phyloP scores from a whole-genome alignment of 1,284 basidiomycete genomes.

The Ceratobasidium theobromae region DNA sequence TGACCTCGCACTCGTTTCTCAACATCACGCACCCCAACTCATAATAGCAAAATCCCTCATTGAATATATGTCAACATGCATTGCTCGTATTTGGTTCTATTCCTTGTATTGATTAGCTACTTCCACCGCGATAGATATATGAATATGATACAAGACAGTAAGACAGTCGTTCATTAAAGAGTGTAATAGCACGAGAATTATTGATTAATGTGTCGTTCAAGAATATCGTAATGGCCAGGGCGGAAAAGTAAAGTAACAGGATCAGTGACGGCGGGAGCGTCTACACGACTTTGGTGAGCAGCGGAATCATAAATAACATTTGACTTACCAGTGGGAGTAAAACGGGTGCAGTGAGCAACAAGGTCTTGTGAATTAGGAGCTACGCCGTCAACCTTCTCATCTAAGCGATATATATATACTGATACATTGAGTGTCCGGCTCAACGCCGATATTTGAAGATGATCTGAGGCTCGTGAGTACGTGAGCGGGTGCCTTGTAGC shows the following conservation, averaged over 20 bases:
- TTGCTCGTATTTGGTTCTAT: background rate
- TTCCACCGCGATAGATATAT: background rate
- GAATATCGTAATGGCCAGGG: conserved; percentile 28
- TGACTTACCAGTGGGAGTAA: conserved; percentile 18
- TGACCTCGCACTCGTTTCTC: background rate
- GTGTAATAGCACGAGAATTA: background rate
- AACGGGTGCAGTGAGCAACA: conserved; percentile 4
- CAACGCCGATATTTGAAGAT: conserved; percentile 25
- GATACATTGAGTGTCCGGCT: conserved; percentile 19
- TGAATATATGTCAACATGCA: background rate
- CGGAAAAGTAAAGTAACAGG: conserved; percentile 23
- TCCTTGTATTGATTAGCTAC: background rate
- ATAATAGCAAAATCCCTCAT: background rate
- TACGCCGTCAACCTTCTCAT: conserved; percentile 5
- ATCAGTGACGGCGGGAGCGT: background rate
- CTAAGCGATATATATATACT: conserved; percentile 21
- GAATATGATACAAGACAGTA: conserved; percentile 21
- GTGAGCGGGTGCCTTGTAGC: background rate
- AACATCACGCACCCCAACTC: background rate
- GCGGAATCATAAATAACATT: background rate
- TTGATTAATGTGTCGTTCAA: conserved; percentile 2
- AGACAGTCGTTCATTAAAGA: conserved; percentile 1
- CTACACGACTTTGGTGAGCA: background rate
- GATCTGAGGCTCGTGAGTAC: background rate
- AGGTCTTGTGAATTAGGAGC: conserved; percentile 19